Conservation (phyloP, 257 asterid species). For the Lycium ferocissimum region DNA sequence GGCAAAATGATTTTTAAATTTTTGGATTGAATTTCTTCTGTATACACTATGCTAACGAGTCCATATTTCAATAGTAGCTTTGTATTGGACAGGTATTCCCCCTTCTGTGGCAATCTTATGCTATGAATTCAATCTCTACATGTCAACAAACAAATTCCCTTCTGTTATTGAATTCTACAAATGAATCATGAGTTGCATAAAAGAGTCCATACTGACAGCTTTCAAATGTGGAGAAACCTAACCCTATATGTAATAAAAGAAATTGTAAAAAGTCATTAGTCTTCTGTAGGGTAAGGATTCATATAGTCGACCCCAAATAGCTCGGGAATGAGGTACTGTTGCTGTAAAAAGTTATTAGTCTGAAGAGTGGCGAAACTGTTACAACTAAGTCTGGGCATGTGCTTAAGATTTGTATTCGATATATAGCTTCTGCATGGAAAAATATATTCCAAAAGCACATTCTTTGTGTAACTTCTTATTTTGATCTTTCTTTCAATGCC, state of each 20-base stretch:
- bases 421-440: background rate
- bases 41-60: background rate
- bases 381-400: background rate
- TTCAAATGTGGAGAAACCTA: background rate
- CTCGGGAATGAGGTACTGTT: background rate
- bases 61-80: background rate
- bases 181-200: background rate
- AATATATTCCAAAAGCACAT: constrained; percentile 1
- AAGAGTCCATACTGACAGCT: background rate
- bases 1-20: background rate
- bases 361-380: background rate
- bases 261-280: background rate
- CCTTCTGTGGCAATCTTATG: background rate
- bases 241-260: background rate
- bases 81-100: constrained; percentile 1
- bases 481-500: background rate
- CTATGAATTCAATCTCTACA: constrained; percentile 4
- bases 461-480: background rate
- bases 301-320: background rate
- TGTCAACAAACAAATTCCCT: constrained; percentile 6
- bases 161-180: background rate
- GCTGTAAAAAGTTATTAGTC: background rate
- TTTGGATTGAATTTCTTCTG: constrained; percentile 9
- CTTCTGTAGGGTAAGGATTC: background rate
- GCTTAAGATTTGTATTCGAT: background rate